phyloP scores from a whole-genome alignment of 1,284 basidiomycete genomes.

The Lentinus polychrous region DNA sequence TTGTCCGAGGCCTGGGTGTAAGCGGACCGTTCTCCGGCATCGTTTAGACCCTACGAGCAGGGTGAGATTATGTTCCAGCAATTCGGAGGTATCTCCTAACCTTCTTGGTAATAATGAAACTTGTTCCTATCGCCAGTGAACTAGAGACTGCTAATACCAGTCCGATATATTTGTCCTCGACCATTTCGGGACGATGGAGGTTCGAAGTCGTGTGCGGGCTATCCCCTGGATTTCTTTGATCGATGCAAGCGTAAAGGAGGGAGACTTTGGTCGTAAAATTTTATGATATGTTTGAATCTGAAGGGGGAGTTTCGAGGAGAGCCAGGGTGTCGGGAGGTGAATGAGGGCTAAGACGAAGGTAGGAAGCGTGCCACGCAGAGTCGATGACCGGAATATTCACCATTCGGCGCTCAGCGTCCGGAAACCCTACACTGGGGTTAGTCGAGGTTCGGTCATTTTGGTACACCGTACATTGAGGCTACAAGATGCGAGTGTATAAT shows the following conservation, averaged over 20 bases:
- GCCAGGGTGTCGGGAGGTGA: neutral
- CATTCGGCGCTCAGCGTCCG: too few relatives aligned
- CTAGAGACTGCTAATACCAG: slow-evolving; percentile 79
- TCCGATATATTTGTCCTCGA: slow-evolving; percentile 91
- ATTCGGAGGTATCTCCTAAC: slow-evolving; percentile 33
- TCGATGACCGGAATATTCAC: too few relatives aligned
- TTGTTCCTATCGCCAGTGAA: slow-evolving; percentile 83
- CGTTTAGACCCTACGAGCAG: slow-evolving; percentile 66
- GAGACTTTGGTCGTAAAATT: too few relatives aligned
- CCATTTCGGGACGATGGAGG: slow-evolving; percentile 36
- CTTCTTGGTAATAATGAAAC: slow-evolving; percentile 97
- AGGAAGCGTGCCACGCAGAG: too few relatives aligned
- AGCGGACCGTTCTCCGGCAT: slow-evolving; percentile 53
- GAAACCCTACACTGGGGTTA: too few relatives aligned
- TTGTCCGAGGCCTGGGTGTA: slow-evolving; percentile 70
- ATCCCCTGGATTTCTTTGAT: too few relatives aligned
- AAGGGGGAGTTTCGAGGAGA: neutral
- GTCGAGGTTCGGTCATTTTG: too few relatives aligned
- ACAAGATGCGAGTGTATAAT: too few relatives aligned
- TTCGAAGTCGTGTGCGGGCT: neutral
- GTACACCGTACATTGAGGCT: too few relatives aligned
- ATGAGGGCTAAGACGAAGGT: neutral
- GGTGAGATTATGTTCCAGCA: neutral
- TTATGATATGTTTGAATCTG: too few relatives aligned
- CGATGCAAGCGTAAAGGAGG: too few relatives aligned